phyloP scores from a whole-genome alignment of 2,329 filamentous ascomycete species.

The Alternaria sp. region DNA sequence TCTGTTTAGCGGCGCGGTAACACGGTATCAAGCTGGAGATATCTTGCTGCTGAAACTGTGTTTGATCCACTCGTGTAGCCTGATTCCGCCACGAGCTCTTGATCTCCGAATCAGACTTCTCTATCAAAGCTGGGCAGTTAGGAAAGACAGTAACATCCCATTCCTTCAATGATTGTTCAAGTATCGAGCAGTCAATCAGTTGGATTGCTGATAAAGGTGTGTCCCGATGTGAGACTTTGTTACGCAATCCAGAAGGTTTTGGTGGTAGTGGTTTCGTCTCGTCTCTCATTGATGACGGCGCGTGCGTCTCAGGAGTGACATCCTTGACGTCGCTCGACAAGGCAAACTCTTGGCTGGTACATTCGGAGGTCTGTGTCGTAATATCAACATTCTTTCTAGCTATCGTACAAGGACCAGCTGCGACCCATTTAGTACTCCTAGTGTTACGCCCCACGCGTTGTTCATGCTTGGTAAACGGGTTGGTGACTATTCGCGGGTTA shows the following conservation, averaged over 20 bases:
- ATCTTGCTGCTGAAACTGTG: background rate
- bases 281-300: background rate
- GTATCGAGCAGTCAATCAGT: constrained; percentile 1
- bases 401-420: background rate
- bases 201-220: background rate
- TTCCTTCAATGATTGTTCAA: constrained; percentile 3
- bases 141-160: constrained; percentile 9
- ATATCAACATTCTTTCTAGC: background rate
- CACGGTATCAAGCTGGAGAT: background rate
- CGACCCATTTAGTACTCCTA: constrained; percentile 14
- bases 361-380: background rate
- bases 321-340: background rate
- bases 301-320: background rate
- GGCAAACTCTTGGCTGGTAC: background rate
- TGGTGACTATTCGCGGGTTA: constrained; percentile 9
- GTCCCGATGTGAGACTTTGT: constrained; percentile 1
- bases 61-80: background rate
- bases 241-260: background rate
- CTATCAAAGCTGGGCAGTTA: background rate
- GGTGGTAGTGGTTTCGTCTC: background rate
- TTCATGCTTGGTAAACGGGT: constrained; percentile 19
- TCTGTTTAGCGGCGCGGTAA: constrained; percentile 26
- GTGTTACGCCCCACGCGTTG: constrained; percentile 15
- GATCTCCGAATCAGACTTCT: background rate
- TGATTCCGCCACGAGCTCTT: background rate